Conservation (phyloP, 164 flowering plant genomes). For the Protea cynaroides region DNA sequence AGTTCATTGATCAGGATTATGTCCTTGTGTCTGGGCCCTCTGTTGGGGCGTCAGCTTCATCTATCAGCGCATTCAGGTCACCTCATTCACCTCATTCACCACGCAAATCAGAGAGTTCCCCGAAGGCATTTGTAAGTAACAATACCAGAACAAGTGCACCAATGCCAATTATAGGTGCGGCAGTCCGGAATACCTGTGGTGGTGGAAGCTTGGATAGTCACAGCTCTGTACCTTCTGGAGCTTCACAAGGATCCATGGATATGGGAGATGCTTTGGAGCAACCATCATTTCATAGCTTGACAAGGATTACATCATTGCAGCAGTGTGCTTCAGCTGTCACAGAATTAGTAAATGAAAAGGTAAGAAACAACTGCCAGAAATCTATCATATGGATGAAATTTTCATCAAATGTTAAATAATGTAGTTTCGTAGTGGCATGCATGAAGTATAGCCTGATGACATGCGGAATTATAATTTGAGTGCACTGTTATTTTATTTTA, state of each 20-base stretch:
- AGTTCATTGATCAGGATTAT: slow-evolving; percentile 82
- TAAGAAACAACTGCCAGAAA: slow-evolving; percentile 11
- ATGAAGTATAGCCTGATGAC: too few relatives aligned
- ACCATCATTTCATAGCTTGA: slow-evolving; percentile 59
- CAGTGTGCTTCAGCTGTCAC: slow-evolving; percentile 71
- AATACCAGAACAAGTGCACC: slow-evolving; percentile 44
- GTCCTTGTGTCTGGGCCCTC: slow-evolving; percentile 86
- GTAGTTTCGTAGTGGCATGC: too few relatives aligned
- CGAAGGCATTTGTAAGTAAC: slow-evolving; percentile 20
- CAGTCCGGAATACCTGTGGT: slow-evolving; percentile 19
- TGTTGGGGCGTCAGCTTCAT: slow-evolving; percentile 50
- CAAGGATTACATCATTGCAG: slow-evolving; percentile 78
- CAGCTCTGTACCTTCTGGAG: slow-evolving; percentile 68
- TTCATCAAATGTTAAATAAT: too few relatives aligned
- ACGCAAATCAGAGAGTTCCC: slow-evolving; percentile 39
- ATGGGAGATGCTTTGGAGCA: slow-evolving; percentile 59
- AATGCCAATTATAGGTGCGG: slow-evolving; percentile 57
- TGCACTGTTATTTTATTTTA: too few relatives aligned
- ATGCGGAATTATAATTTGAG: not conserved
- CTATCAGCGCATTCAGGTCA: slow-evolving; percentile 42
- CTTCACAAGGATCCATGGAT: slow-evolving; percentile 77
- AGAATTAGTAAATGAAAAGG: slow-evolving; percentile 81
- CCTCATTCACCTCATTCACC: slow-evolving; percentile 30
- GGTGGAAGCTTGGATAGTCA: slow-evolving; percentile 64
- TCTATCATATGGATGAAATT: too few relatives aligned